Base-by-base conservation (phyloP, 2,329 filamentous ascomycete genomes). In the Albifimbria verrucaria region DNA sequence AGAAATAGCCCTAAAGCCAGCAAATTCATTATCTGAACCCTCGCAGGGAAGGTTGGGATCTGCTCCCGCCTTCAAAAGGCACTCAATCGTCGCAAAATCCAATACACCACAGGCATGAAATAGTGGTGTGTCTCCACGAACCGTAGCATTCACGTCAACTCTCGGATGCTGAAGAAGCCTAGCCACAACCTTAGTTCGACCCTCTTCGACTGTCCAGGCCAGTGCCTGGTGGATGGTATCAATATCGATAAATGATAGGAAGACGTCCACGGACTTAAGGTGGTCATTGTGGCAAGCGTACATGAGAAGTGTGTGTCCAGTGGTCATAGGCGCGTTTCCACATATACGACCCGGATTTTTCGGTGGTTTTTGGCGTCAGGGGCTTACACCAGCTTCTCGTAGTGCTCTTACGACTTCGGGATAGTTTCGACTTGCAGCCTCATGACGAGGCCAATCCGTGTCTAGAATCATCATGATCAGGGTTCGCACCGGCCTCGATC, bases 341-440 rank as follows among this genome's bases (percentile, higher is more conserved):
- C 50, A 58, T 53, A 10, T 53, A 52, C 42, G 52, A 58, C 43
- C 45, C 11, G 65, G 57, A 7, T 49, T 39, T 39, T 39, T n/a
- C 5, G 6, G 21, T 4, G 59, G 61, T 51, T 68, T 70, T 4
- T 49, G 15, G 0, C 65, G 65, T 4, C 70, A 48, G 0, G 70
- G 67, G 32, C 69, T 55, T 1, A 71, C 68, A 12, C 72, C 73
- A 21, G 70, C 68, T 7, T 64, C 55, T 3, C 76, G 52, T 3
- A 76, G 56, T 1, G 61, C 50, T 17, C 50, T 54, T 4, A 71
- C 60, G 25, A 63, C 65, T 6, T 55, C 56, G 4, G 54, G 49
- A 51, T 68, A 63, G 36, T 72, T 71, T 9, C 55, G 60, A 4
- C 6, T 53, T 3, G 70, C 69, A 6, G 72, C 72, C 22, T 55